A percentile compares a stretch with the other conserved stretches of the same genome.
phyloP scores from a whole-genome alignment of 805 yeast genomes.

The Suhomyces faveliae region DNA sequence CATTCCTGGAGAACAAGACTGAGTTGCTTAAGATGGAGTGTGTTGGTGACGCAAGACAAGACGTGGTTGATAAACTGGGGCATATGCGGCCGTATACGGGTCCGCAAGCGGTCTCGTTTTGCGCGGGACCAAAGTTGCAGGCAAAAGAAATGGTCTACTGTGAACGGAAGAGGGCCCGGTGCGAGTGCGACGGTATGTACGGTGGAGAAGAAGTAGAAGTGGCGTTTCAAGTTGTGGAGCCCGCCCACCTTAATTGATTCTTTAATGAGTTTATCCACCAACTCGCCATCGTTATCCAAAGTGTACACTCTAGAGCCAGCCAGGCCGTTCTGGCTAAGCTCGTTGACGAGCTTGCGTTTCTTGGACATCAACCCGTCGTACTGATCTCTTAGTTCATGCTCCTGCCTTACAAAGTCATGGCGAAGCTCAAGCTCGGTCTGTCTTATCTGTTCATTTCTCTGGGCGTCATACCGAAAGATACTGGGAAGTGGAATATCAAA shows the following conservation, averaged over 20 bases:
- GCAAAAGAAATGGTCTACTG: constrained; percentile 5
- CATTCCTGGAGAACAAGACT: neutral
- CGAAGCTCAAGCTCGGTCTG: constrained; percentile 19
- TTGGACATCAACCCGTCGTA: constrained; percentile 12
- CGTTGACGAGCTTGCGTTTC: constrained; percentile 19
- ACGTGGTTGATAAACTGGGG: constrained; percentile 9
- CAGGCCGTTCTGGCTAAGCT: constrained; percentile 35
- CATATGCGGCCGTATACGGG: neutral
- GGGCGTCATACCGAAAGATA: constrained; percentile 29
- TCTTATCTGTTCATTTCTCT: constrained; percentile 23
- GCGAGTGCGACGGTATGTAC: neutral
- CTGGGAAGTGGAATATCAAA: constrained; percentile 26
- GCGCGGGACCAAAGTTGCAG: neutral
- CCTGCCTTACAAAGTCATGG: constrained; percentile 18
- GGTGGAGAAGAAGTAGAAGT: constrained; percentile 23
- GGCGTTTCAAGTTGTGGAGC: constrained; percentile 13
- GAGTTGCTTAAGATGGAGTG: constrained; percentile 5
- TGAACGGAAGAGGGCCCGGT: constrained; percentile 3
- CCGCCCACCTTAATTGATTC: constrained; percentile 9
- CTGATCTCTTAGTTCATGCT: constrained; percentile 14
- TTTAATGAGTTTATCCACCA: constrained; percentile 22
- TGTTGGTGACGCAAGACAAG: constrained; percentile 7
- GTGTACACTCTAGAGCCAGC: constrained; percentile 15
- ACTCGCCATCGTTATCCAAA: constrained; percentile 15
- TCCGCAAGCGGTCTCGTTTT: neutral